These are phyloP conservation scores for Fomitopsis schrenkii DNA, from an alignment of 1,284 basidiomycete genomes.

Conservation along the genomic window DNA sequence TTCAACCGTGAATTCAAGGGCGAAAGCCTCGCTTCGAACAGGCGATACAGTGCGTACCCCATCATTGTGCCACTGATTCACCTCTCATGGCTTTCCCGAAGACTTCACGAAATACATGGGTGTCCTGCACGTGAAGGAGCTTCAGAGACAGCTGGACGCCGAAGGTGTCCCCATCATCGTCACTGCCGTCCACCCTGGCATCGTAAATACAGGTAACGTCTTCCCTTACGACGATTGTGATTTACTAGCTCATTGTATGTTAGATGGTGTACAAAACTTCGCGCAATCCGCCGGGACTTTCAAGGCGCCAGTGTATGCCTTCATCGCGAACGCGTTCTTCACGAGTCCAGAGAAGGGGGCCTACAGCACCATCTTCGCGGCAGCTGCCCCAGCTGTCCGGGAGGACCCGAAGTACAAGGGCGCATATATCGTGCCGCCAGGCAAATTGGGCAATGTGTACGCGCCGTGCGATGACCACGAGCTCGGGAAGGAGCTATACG, in stretches of 20 bases:
- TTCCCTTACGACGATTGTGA: slow-evolving; percentile 21
- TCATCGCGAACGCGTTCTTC: slow-evolving; percentile 30
- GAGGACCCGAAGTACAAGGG: slow-evolving; percentile 40
- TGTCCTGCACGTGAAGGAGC: slow-evolving; percentile 23
- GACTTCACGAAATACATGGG: slow-evolving; percentile 31
- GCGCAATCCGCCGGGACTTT: slow-evolving; percentile 14
- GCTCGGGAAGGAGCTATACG: slow-evolving; percentile 41
- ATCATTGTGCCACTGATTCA: not conserved
- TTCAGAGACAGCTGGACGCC: slow-evolving; percentile 24
- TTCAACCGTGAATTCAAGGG: slow-evolving; percentile 33
- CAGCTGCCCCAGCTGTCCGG: slow-evolving; percentile 32
- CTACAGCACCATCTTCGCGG: slow-evolving; percentile 42
- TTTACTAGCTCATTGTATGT: not conserved
- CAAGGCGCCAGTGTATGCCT: slow-evolving; percentile 16
- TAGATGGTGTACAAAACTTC: slow-evolving; percentile 18
- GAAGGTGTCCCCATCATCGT: slow-evolving; percentile 28
- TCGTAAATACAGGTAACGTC: slow-evolving; percentile 37
- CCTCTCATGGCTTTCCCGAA: slow-evolving; percentile 18
- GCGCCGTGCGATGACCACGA: slow-evolving; percentile 29
- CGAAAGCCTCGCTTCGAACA: slow-evolving; percentile 19
- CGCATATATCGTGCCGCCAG: slow-evolving; percentile 38
- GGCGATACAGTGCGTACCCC: slow-evolving; percentile 34
- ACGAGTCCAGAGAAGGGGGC: slow-evolving; percentile 35
- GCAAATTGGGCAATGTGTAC: slow-evolving; percentile 24
- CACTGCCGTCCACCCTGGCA: slow-evolving; percentile 29